Evolutionary conservation across 768 basidiomycete genomes (phyloP).

Genomic region (Boletus subparvulus): DNA sequence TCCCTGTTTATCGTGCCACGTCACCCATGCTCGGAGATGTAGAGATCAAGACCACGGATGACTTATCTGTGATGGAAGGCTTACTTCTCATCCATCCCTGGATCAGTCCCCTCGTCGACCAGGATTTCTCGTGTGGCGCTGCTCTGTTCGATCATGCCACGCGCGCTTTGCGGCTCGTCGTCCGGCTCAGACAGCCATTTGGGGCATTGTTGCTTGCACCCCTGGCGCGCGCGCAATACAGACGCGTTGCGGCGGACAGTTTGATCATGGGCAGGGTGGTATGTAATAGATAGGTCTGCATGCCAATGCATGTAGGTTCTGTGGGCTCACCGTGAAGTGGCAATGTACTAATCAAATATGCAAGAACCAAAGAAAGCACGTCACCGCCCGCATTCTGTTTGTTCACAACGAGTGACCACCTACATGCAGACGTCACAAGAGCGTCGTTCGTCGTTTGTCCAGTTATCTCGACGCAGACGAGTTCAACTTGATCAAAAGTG

Average conservation of each 20-base stretch:
- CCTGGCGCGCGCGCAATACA: background rate
- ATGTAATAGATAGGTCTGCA: too few species aligned
- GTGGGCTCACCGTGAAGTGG: too few species aligned
- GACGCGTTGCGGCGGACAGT: background rate
- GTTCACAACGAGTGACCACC: too few species aligned
- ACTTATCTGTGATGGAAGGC: background rate
- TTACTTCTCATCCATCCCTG: constrained; percentile 13
- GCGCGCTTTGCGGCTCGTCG: constrained; percentile 3
- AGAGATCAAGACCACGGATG: constrained; percentile 1
- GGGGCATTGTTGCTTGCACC: background rate
- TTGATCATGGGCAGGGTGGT: background rate
- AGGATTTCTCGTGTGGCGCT: background rate
- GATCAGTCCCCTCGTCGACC: constrained; percentile 6
- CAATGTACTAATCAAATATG: too few species aligned
- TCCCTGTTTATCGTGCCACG: background rate
- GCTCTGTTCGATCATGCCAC: background rate
- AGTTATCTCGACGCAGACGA: too few species aligned
- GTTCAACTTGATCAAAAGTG: too few species aligned
- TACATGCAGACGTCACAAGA: too few species aligned
- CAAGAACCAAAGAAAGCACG: too few species aligned
- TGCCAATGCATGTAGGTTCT: too few species aligned
- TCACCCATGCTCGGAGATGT: background rate
- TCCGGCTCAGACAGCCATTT: background rate
- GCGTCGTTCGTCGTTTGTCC: too few species aligned
- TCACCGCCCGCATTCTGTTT: too few species aligned